Conservation (phyloP, 352 stramenopile species). For the Phytophthora pini region DNA sequence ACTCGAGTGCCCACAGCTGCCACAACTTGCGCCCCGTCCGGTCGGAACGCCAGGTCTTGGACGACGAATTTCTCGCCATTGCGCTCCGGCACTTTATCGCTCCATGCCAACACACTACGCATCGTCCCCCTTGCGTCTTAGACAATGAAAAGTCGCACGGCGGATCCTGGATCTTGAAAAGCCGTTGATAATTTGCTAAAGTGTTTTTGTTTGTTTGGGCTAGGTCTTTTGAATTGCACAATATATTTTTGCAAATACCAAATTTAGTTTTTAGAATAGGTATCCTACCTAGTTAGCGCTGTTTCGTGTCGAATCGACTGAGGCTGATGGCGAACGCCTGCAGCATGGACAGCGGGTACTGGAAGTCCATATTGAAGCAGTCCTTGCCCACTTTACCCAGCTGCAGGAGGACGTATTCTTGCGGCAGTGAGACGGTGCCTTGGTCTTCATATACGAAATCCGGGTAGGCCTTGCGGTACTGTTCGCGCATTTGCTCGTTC, state of each 20-base stretch:
- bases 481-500: constrained; percentile 71
- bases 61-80: constrained; percentile 89
- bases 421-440: constrained; percentile 81
- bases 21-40: constrained; percentile 90
- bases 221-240: too few species aligned
- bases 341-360: constrained; percentile 92
- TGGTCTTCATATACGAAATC: constrained; percentile 86
- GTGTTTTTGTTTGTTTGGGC: too few species aligned
- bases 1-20: constrained; percentile 92
- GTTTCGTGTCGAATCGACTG: constrained; percentile 92
- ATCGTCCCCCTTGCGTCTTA: constrained; percentile 37
- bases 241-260: neutral
- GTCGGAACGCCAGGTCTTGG: constrained; percentile 91
- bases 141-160: constrained; percentile 54
- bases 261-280: neutral
- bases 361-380: constrained; percentile 96
- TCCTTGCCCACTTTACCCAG: constrained; percentile 91
- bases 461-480: constrained; percentile 73
- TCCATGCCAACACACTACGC: constrained; percentile 83
- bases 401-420: constrained; percentile 85
- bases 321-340: constrained; percentile 94
- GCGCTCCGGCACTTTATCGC: constrained; percentile 87
- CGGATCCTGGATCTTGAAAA: constrained; percentile 42
- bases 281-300: constrained; percentile 46
- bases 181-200: constrained; percentile 5